A percentile compares a stretch with the other conserved stretches of the same genome.
Conservation (phyloP, 805 yeast species). For the Teunomyces funiuensis region DNA sequence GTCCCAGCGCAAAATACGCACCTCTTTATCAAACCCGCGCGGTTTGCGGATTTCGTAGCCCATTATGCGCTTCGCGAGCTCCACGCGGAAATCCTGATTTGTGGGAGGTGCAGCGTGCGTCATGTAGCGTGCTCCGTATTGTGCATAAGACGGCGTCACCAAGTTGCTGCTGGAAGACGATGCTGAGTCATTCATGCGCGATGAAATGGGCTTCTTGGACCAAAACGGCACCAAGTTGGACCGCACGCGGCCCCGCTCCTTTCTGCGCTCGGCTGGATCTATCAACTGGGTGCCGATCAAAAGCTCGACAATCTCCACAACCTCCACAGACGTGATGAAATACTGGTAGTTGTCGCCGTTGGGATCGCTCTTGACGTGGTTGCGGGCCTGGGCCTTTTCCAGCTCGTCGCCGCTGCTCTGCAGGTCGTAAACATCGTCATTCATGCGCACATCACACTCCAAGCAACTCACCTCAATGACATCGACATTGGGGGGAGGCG, state of each 20-base stretch:
- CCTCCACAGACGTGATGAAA: conserved; percentile 68
- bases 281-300: conserved; percentile 50
- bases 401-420: conserved; percentile 25
- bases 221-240: conserved; percentile 67
- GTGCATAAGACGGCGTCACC: conserved; percentile 4
- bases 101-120: conserved; percentile 10
- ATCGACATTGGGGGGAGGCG: conserved; percentile 35
- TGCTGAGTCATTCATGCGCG: conserved; percentile 35
- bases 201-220: conserved; percentile 58
- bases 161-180: conserved; percentile 11
- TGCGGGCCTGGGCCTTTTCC: conserved; percentile 8
- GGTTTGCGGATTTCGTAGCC: conserved; percentile 62
- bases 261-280: conserved; percentile 52
- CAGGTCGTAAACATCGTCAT: conserved; percentile 29
- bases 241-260: conserved; percentile 66
- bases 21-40: conserved; percentile 68
- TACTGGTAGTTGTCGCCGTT: conserved; percentile 32
- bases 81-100: conserved; percentile 44
- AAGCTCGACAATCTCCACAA: conserved; percentile 62
- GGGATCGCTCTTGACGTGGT: conserved; percentile 16
- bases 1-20: conserved; percentile 61
- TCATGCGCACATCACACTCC: conserved; percentile 37
- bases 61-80: conserved; percentile 65
- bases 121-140: conserved; percentile 3
- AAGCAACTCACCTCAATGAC: conserved; percentile 62